Evolutionary conservation across 139 green algal genomes (phyloP), one percentile per base, ranked within the genome.

Genomic region (Medakamo hakoo): DNA sequence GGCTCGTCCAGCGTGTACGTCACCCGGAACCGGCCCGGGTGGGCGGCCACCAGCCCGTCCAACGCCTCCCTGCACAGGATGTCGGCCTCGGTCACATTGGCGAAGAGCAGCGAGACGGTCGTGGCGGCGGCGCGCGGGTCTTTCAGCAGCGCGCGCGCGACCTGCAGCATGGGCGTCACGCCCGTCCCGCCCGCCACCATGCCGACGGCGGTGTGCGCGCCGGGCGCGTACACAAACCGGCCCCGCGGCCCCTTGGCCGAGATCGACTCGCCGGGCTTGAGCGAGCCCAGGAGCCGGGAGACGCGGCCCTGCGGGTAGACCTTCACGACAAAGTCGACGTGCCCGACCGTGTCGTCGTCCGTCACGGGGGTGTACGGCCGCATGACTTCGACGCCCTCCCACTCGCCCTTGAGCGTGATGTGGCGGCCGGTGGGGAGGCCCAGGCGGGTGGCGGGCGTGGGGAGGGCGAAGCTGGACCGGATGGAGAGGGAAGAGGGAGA

Each of bases 141-240:
- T 25, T 40, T 27, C 31, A 93, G 72, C 32, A 82, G 69, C 49
- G 78, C 71, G 20, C 82, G 70, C 21, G 79, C 79, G 3, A 91
- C 75, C 72, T 90, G 78, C 30, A 86, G 63, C 76, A 84, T 85
- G 56, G 77, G 82, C 2, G 82, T 86, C 31, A 89, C 73, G 18
- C 82, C 82, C 18, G 75, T 86, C 21, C 82, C 82, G 30, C 84
- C 84, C 16, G 78, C 49, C 56, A 91, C 69, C 82, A 90, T 84
- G 57, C 87, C 87, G 59, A 95, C 80, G 40, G 9, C 9, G 40
- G 40, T 52, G 9, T 9, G 9, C 9, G 16, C 40, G 40, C 40
- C 40, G 40, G 9, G 40, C 40, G 40, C 40, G 40, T 52, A 52
- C 40, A 16, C 16, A 16, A 52, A 52, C 40, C 40, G 9, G 40